phyloP scores from a whole-genome alignment of 306 rosid species.

The Datisca glomerata region DNA sequence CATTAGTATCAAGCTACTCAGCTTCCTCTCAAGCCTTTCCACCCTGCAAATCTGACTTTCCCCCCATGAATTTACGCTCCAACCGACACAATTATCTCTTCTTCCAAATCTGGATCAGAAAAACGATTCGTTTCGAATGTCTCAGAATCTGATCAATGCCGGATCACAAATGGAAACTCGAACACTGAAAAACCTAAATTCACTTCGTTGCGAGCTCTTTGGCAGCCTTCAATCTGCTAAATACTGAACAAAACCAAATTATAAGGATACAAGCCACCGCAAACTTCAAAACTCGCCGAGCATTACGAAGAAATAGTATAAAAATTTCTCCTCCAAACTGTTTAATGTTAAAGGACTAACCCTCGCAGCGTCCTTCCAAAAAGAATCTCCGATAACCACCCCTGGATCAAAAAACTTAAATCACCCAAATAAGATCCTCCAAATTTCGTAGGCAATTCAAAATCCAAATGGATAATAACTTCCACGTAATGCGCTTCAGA shows the following conservation, averaged over 20 bases:
- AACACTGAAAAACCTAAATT: constrained; percentile 18
- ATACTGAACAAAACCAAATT: constrained; percentile 2
- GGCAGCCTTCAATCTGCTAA: not conserved
- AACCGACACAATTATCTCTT: not conserved
- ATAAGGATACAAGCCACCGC: not conserved
- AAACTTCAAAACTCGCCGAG: constrained; percentile 7
- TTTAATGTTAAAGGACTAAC: no score
- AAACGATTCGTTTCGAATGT: constrained; percentile 2
- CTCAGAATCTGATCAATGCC: constrained; percentile 28
- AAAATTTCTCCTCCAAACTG: no score
- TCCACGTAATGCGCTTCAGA: not conserved
- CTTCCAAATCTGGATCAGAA: constrained; percentile 2
- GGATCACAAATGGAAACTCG: constrained; percentile 13
- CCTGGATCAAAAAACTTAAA: not conserved
- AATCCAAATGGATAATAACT: constrained; percentile 3
- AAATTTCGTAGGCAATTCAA: not conserved
- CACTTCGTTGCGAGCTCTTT: constrained; percentile 1
- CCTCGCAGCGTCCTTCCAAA: no score
- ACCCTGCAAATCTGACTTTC: constrained; percentile 32
- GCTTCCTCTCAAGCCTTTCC: constrained; percentile 30
- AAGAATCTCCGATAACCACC: not conserved
- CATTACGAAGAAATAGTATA: constrained; percentile 14
- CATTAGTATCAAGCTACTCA: constrained; percentile 29
- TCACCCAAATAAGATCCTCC: constrained; percentile 1
- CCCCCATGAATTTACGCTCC: constrained; percentile 9